Conservation (phyloP, 1,139 yeast species). For the Zygosaccharomyces pseudobailii region DNA sequence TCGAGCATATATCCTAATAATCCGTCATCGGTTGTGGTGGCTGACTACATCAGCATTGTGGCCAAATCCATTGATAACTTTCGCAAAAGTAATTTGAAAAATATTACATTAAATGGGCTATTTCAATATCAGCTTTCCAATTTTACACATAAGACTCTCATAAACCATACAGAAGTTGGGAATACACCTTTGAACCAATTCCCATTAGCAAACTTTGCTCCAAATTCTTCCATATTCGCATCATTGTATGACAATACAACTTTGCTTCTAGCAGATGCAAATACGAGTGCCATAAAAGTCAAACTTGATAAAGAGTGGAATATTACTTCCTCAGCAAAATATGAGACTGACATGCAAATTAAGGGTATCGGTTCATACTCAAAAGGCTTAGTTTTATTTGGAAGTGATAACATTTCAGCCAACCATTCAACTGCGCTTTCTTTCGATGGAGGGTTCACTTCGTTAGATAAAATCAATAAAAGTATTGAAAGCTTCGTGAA, state of each 20-base stretch:
- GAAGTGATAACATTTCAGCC: conserved; percentile 16
- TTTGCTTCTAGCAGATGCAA: conserved; percentile 22
- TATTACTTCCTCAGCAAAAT: conserved; percentile 10
- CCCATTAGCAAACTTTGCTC: conserved; percentile 45
- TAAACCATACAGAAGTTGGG: conserved; percentile 45
- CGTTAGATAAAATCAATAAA: conserved; percentile 18
- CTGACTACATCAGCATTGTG: conserved; percentile 61
- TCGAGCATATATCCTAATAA: conserved; percentile 33
- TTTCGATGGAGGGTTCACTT: conserved; percentile 33
- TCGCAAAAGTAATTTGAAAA: conserved; percentile 29
- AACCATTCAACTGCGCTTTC: conserved; percentile 13
- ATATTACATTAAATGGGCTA: conserved; percentile 55
- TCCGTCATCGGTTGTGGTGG: conserved; percentile 51
- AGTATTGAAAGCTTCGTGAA: conserved; percentile 18
- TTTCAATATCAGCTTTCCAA: conserved; percentile 77
- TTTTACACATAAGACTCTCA: conserved; percentile 43
- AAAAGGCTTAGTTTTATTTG: conserved; percentile 24
- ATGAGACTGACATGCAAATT: conserved; percentile 17
- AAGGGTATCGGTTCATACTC: conserved; percentile 18
- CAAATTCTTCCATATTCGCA: conserved; percentile 28
- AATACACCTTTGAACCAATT: conserved; percentile 64
- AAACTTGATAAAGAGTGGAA: conserved; percentile 14
- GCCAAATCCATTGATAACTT: conserved; percentile 49
- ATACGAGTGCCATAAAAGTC: conserved; percentile 25
- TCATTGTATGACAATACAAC: conserved; percentile 23